Evolutionary conservation across 306 rosid species (phyloP).

Genomic region (Glycine soja): DNA sequence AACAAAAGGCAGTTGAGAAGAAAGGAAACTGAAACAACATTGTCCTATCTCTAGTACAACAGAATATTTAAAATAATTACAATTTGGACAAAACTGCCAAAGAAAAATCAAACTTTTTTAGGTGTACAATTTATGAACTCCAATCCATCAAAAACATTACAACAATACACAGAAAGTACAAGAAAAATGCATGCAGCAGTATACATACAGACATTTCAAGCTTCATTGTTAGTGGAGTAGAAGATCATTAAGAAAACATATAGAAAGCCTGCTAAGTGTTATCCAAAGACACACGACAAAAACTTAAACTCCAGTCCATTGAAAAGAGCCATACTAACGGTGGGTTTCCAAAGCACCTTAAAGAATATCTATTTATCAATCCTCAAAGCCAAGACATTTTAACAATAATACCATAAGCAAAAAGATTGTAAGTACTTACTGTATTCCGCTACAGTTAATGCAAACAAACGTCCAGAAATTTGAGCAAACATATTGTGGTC

Average conservation of each 20-base stretch:
- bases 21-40: conserved; percentile 13
- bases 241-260: conserved; percentile 31
- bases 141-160: conserved; percentile 21
- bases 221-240: conserved; percentile 34
- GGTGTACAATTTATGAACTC: conserved; percentile 36
- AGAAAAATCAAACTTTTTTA: conserved; percentile 24
- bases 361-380: conserved; percentile 25
- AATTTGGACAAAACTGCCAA: conserved; percentile 10
- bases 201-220: conserved; percentile 30
- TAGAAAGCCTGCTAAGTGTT: conserved; percentile 23
- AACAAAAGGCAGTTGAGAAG: conserved; percentile 41
- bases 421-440: conserved; percentile 70
- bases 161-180: not conserved
- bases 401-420: conserved; percentile 1
- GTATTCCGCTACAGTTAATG: conserved; percentile 93
- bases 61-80: conserved; percentile 37
- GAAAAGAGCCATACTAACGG: conserved; percentile 1
- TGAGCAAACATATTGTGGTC: conserved; percentile 97
- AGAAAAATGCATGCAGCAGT: conserved; percentile 22
- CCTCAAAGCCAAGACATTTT: conserved; percentile 30
- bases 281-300: conserved; percentile 14
- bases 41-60: conserved; percentile 23
- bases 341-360: conserved; percentile 29
- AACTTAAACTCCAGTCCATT: conserved; percentile 13
- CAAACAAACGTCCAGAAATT: conserved; percentile 96